Evolutionary conservation across 768 basidiomycete genomes (phyloP), one percentile per base, ranked within the genome.

Genomic region (Pleurotus tuoliensis): DNA sequence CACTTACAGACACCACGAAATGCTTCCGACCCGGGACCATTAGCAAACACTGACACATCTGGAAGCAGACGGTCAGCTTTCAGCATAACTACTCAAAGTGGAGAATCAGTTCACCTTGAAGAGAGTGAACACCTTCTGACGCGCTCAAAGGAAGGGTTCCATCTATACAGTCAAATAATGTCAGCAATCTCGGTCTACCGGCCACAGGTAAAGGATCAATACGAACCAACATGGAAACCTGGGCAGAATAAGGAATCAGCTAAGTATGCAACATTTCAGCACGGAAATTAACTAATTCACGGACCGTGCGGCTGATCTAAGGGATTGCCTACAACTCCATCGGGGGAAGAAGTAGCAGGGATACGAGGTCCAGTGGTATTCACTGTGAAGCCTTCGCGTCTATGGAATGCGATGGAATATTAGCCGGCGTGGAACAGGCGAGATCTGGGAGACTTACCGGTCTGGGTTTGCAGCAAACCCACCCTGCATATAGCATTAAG

Each of bases 41-140:
- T 76, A 2, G 76, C 74, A 59, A 76, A 78, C 30, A 78, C 73
- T 47, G 76, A 75, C 3, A 77, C 75, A 56, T 77, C 76, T 70
- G 58, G 48, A 46, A 44, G n/a, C n/a, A 39, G 9, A 11, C 20
- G 44, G 46, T 37, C 24, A 61, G 27, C 24, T 18, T 56, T 34
- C 22, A 18, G 24, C 47, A 47, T 25, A 12, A 50, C 13, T 13
- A 9, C 4, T 30, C 16, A 20, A n/a, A 41, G 38, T 9, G 12
- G 15, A 11, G 52, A 38, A 16, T 22, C 1, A 63, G 30, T 63
- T 25, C 41, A 73, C 72, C 72, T 55, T 68, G 68, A 9, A 78
- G 63, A 4, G 75, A 78, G 59, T 77, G 76, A 0, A 77, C 76
- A 20, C 76, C 76, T 59, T 78, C 73, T 2, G 63, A n/a, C 45